These are phyloP conservation scores for Podila horticola DNA, from an alignment of 192 early-diverging fungal genomes.

Conservation along the genomic window DNA sequence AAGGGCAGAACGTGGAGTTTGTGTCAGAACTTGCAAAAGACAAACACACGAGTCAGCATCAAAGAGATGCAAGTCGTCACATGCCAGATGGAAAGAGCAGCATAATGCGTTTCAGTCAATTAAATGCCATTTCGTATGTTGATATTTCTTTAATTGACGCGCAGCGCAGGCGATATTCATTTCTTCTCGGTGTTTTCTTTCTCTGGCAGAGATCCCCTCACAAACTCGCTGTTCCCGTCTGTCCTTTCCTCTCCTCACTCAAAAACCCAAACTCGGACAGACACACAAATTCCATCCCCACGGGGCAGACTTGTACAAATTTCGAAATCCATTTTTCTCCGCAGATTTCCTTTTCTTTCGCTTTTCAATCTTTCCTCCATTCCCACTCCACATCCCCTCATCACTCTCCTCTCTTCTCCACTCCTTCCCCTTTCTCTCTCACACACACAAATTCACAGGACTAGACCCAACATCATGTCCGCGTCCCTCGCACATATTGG, in stretches of 20 bases:
- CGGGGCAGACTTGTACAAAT: not conserved
- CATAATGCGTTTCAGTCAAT: no score
- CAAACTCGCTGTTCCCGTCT: not conserved
- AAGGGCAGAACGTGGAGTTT: no score
- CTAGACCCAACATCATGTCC: conserved; percentile 35
- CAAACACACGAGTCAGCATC: no score
- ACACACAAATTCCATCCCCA: no score
- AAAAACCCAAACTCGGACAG: no score
- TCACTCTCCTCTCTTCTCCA: not conserved
- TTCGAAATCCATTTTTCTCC: conserved; percentile 3
- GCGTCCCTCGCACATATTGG: conserved; percentile 21
- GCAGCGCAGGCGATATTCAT: no score
- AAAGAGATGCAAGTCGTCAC: no score
- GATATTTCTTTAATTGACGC: no score
- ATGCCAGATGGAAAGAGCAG: no score
- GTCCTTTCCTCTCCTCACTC: not conserved
- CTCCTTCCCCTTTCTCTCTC: not conserved
- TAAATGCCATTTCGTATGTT: no score
- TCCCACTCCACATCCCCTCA: not conserved
- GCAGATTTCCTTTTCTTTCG: conserved; percentile 1
- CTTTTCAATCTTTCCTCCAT: not conserved
- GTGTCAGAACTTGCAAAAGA: no score
- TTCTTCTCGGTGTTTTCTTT: conserved; percentile 8
- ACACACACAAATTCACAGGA: conserved; percentile 3
- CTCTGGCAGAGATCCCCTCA: not conserved